A percentile compares a stretch with the other conserved stretches of the same genome.
Conservation (phyloP, 176 grass and related monocot genomes). For the Oryza meyeriana region DNA sequence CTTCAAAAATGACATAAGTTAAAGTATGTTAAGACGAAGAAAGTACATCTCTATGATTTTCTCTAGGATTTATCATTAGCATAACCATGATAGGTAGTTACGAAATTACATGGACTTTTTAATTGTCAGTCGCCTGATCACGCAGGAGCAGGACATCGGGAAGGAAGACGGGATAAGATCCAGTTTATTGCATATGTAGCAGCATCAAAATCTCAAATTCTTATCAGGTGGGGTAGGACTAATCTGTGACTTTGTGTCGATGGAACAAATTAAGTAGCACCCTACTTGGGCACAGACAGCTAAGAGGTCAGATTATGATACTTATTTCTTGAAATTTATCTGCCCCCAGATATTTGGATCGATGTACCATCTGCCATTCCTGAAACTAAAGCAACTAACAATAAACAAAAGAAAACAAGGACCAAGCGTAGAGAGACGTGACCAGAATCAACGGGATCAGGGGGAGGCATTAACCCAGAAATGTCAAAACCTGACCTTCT, state of each 20-base stretch:
- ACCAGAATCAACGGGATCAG: background rate
- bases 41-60: no score
- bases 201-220: background rate
- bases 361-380: background rate
- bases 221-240: no score
- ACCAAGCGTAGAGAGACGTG: background rate
- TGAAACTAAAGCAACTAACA: background rate
- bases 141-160: background rate
- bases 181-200: background rate
- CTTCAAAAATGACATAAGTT: no score
- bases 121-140: background rate
- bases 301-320: background rate
- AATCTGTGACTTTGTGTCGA: background rate
- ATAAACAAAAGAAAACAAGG: background rate
- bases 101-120: no score
- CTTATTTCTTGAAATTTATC: background rate
- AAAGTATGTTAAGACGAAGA: no score
- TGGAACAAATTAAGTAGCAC: background rate
- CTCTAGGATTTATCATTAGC: no score
- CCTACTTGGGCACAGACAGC: background rate
- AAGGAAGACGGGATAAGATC: background rate
- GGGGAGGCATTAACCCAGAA: conserved; percentile 5
- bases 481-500: background rate
- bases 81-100: no score
- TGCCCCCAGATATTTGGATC: background rate